phyloP scores from a whole-genome alignment of 2,329 filamentous ascomycete species.

The Magnaporthiopsis incrustans region DNA sequence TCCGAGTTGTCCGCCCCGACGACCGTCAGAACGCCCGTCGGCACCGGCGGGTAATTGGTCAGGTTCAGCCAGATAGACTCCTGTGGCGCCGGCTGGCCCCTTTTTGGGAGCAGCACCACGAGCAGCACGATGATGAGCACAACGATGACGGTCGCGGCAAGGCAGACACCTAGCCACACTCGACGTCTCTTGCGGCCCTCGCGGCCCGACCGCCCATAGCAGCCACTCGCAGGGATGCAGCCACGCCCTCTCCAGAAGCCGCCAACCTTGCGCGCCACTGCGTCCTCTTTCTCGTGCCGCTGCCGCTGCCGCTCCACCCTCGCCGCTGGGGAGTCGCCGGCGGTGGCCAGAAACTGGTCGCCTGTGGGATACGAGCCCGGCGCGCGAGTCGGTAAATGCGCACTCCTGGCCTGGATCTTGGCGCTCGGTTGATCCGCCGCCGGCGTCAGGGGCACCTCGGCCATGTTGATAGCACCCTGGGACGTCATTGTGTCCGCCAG shows the following conservation, averaged over 20 bases:
- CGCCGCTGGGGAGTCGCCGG: slow-evolving; percentile 28
- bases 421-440: slow-evolving; percentile 16
- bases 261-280: slow-evolving; percentile 45
- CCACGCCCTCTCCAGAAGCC: slow-evolving; percentile 59
- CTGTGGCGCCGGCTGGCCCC: slow-evolving; percentile 18
- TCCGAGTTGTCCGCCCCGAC: slow-evolving; percentile 61
- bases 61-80: slow-evolving; percentile 69
- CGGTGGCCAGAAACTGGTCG: slow-evolving; percentile 32
- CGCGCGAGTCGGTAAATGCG: slow-evolving; percentile 33
- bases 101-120: slow-evolving; percentile 43
- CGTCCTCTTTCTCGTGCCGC: slow-evolving; percentile 59
- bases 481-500: slow-evolving; percentile 55
- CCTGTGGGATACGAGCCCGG: slow-evolving; percentile 37
- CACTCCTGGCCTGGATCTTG: slow-evolving; percentile 10
- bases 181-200: slow-evolving; percentile 57
- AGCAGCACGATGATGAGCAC: slow-evolving; percentile 50
- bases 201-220: slow-evolving; percentile 53
- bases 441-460: slow-evolving; percentile 48
- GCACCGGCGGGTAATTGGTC: slow-evolving; percentile 79
- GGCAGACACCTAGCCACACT: slow-evolving; percentile 46
- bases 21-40: slow-evolving; percentile 73
- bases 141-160: slow-evolving; percentile 44
- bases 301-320: slow-evolving; percentile 43
- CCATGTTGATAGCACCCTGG: slow-evolving; percentile 51
- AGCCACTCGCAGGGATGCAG: slow-evolving; percentile 54